Conservation (phyloP, 1,284 basidiomycete genomes). For the Pisolithus thermaeus region DNA sequence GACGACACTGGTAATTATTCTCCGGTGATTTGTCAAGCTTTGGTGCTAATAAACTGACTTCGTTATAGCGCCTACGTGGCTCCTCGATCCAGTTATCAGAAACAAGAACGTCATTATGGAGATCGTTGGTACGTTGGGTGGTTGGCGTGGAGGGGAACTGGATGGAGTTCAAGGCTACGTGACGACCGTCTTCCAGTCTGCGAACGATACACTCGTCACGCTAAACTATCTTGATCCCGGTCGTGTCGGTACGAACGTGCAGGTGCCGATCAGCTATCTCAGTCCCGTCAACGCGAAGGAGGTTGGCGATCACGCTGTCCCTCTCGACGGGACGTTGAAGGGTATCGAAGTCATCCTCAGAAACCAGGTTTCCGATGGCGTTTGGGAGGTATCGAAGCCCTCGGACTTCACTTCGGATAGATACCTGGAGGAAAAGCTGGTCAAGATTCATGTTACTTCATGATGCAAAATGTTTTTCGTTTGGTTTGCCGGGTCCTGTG, state of each 20-base stretch:
- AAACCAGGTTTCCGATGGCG: background rate
- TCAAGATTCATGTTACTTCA: conserved; percentile 17
- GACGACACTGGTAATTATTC: conserved; percentile 21
- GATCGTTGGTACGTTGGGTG: conserved; percentile 42
- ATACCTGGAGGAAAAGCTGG: conserved; percentile 21
- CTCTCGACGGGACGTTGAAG: conserved; percentile 16
- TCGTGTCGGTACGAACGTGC: conserved; percentile 17
- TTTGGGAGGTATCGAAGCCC: conserved; percentile 21
- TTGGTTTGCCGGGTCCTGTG: background rate
- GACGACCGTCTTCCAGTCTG: conserved; percentile 31
- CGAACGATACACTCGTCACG: conserved; percentile 25
- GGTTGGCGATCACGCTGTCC: conserved; percentile 21
- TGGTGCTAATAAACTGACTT: conserved; percentile 3
- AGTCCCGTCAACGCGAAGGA: conserved; percentile 15
- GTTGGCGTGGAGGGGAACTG: conserved; percentile 51
- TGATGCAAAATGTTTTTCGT: conserved; percentile 8
- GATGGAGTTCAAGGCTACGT: conserved; percentile 46
- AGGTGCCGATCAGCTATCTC: conserved; percentile 28
- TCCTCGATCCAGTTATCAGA: conserved; percentile 25
- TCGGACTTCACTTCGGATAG: conserved; percentile 7
- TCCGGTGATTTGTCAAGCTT: background rate
- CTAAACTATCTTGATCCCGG: conserved; percentile 19
- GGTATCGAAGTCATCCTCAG: conserved; percentile 23
- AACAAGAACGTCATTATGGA: conserved; percentile 43
- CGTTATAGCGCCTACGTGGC: conserved; percentile 17